Evolutionary conservation across 2,329 filamentous ascomycete genomes (phyloP).

Genomic region (Fusarium denticulatum): DNA sequence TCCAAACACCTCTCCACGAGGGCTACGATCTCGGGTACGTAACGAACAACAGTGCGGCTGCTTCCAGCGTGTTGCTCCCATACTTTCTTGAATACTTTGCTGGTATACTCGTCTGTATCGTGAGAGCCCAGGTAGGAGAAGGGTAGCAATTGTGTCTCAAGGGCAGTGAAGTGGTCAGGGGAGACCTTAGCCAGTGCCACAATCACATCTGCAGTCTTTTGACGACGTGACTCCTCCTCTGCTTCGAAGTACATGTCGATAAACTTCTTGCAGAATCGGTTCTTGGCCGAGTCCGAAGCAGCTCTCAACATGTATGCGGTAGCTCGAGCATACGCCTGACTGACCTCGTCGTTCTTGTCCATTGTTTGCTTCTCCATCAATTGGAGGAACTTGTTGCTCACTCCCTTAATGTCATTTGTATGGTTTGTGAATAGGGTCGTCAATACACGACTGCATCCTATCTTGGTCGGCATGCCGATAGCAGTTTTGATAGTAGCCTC

Average conservation of each 20-base stretch:
- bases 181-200: slow-evolving; percentile 86
- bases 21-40: slow-evolving; percentile 81
- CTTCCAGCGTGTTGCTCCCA: slow-evolving; percentile 94
- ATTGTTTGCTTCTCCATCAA: slow-evolving; percentile 83
- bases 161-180: slow-evolving; percentile 83
- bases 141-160: slow-evolving; percentile 80
- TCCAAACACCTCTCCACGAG: slow-evolving; percentile 76
- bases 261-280: slow-evolving; percentile 62
- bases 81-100: slow-evolving; percentile 81
- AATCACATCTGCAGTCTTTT: slow-evolving; percentile 84
- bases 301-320: slow-evolving; percentile 83
- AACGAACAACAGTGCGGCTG: slow-evolving; percentile 81
- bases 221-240: slow-evolving; percentile 78
- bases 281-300: slow-evolving; percentile 59
- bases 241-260: slow-evolving; percentile 82
- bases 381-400: slow-evolving; percentile 80
- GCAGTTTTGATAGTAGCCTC: slow-evolving; percentile 85
- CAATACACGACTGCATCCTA: slow-evolving; percentile 87
- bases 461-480: slow-evolving; percentile 91
- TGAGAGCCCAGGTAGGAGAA: slow-evolving; percentile 90
- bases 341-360: slow-evolving; percentile 94
- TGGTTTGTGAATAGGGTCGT: slow-evolving; percentile 86
- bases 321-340: slow-evolving; percentile 85
- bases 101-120: slow-evolving; percentile 82
- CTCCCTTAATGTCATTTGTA: slow-evolving; percentile 76